A percentile compares a stretch with the other conserved stretches of the same genome.
Evolutionary conservation across 306 rosid genomes (phyloP).

Genomic region (Amphicarpaea edgeworthii): DNA sequence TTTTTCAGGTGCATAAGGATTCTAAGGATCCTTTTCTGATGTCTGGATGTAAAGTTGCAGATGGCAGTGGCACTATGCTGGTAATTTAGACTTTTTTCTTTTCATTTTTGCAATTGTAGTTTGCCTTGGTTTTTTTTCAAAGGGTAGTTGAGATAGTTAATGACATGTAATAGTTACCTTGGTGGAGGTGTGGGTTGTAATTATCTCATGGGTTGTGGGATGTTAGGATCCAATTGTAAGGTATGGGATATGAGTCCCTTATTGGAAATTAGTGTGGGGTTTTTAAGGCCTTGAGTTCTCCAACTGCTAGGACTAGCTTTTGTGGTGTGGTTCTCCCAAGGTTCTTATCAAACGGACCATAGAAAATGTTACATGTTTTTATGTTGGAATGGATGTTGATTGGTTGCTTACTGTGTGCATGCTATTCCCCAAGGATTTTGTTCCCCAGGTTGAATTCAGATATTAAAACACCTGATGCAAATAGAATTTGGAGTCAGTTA

Average conservation of each 20-base stretch:
- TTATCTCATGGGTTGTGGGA: no score
- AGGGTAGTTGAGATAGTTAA: conserved; percentile 35
- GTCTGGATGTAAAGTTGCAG: conserved; percentile 99
- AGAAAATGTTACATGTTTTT: conserved; percentile 3
- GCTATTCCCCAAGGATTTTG: conserved; percentile 21
- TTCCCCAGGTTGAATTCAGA: conserved; percentile 22
- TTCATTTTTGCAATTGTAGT: conserved; percentile 8
- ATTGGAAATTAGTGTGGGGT: no score
- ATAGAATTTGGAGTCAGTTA: conserved; percentile 18
- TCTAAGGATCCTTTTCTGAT: conserved; percentile 88
- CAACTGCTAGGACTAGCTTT: background rate
- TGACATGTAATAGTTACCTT: conserved; percentile 34
- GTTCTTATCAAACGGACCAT: background rate
- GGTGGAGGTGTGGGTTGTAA: conserved; percentile 15
- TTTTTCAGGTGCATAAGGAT: conserved; percentile 70
- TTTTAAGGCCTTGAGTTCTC: background rate
- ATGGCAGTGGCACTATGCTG: conserved; percentile 97
- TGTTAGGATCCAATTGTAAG: no score
- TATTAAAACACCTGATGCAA: background rate
- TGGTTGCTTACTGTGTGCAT: conserved; percentile 6
- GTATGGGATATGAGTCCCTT: no score
- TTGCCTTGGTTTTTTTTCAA: background rate
- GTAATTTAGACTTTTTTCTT: conserved; percentile 53
- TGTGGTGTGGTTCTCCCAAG: background rate
- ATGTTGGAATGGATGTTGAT: conserved; percentile 16